Conservation (phyloP, 257 asterid species). For the Cruciata laevipes region DNA sequence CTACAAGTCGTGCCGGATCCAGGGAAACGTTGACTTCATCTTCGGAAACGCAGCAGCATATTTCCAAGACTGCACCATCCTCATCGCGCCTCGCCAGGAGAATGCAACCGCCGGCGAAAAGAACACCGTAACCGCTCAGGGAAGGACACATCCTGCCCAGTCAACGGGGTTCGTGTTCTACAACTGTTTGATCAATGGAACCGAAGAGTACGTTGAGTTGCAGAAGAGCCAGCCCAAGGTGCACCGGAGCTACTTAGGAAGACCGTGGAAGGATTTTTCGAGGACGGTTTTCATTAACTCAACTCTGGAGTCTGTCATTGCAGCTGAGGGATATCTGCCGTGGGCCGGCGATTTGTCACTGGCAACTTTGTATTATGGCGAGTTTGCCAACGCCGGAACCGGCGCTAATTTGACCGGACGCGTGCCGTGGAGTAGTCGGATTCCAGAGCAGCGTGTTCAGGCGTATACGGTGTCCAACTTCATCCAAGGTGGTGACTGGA, state of each 20-base stretch:
- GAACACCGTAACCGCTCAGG: slow-evolving; percentile 47
- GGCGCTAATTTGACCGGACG: slow-evolving; percentile 23
- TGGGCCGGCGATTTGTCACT: slow-evolving; percentile 42
- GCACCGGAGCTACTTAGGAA: slow-evolving; percentile 37
- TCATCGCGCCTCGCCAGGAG: slow-evolving; percentile 33
- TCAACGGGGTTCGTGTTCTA: slow-evolving; percentile 44
- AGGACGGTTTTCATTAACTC: slow-evolving; percentile 38
- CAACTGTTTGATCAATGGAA: slow-evolving; percentile 40
- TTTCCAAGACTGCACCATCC: slow-evolving; percentile 37
- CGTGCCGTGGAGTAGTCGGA: slow-evolving; percentile 39
- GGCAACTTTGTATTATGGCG: slow-evolving; percentile 43
- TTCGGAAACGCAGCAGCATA: slow-evolving; percentile 41
- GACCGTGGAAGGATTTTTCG: slow-evolving; percentile 53
- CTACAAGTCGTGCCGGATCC: slow-evolving; percentile 44
- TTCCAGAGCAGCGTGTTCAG: slow-evolving; percentile 31
- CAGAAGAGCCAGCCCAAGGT: slow-evolving; percentile 31
- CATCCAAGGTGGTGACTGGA: slow-evolving; percentile 47
- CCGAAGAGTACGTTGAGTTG: slow-evolving; percentile 35
- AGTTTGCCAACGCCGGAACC: slow-evolving; percentile 26
- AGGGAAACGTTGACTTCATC: slow-evolving; percentile 46
- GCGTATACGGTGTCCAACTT: slow-evolving; percentile 38
- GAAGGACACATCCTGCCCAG: slow-evolving; percentile 40
- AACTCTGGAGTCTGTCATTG: slow-evolving; percentile 28
- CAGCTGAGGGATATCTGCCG: slow-evolving; percentile 41
- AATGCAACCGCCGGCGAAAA: slow-evolving; percentile 41